A percentile compares a stretch with the other conserved stretches of the same genome.
These are phyloP conservation scores for Penicillium riverlandense DNA, from an alignment of 495 filamentous ascomycete species.

Conservation along the genomic window DNA sequence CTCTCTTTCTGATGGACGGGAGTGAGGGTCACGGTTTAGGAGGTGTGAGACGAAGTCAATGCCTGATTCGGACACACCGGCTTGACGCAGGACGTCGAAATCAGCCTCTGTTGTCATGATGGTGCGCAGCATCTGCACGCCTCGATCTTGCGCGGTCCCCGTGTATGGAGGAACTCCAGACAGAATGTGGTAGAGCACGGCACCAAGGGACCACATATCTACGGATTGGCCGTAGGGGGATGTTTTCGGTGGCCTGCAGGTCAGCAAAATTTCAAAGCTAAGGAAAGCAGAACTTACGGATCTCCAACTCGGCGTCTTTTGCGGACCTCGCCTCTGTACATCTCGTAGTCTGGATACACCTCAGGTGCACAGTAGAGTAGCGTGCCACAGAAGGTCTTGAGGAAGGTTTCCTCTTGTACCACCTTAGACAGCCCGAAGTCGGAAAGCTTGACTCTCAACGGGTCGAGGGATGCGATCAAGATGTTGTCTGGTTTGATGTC, in stretches of 20 bases:
- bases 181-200: conserved; percentile 78
- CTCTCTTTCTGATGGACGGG: conserved; percentile 55
- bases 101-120: conserved; percentile 73
- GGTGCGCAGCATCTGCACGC: conserved; percentile 62
- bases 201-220: conserved; percentile 91
- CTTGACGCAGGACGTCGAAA: conserved; percentile 45
- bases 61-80: conserved; percentile 52
- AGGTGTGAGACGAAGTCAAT: conserved; percentile 70
- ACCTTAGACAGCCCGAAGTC: conserved; percentile 96
- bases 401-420: conserved; percentile 79
- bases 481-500: conserved; percentile 99
- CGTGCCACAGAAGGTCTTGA: conserved; percentile 95
- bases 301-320: conserved; percentile 48
- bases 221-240: conserved; percentile 78
- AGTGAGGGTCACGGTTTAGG: conserved; percentile 63
- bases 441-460: conserved; percentile 80
- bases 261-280: conserved; percentile 12
- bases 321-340: conserved; percentile 33
- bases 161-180: conserved; percentile 71
- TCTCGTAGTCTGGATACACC: conserved; percentile 79
- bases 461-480: conserved; percentile 63
- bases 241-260: conserved; percentile 32
- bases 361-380: conserved; percentile 94
- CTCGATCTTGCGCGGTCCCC: conserved; percentile 50
- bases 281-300: conserved; percentile 25